Evolutionary conservation across 352 stramenopile species (phyloP), one percentile per base, ranked within the genome.

Genomic region (Phytophthora meadii): DNA sequence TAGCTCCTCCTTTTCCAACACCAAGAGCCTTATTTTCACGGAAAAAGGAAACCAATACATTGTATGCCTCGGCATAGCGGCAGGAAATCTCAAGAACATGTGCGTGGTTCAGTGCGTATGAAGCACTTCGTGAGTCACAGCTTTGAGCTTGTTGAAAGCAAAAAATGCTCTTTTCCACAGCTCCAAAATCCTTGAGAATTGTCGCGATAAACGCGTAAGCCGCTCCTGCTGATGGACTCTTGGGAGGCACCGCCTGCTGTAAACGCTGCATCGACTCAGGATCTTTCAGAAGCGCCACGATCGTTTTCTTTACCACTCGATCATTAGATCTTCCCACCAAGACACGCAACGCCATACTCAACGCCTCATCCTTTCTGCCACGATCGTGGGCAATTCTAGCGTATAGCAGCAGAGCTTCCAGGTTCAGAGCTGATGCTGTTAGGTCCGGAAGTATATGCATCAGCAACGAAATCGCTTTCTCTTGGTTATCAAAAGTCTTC

Each of bases 151-250:
- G 71, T 27, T 84, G 69, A 54, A 91, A 92, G 61, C 84, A 93
- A 14, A 19, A 32, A 11, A 90, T 70, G 28, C 73, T 79, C 4
- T 79, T 69, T 9, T 88, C 73, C 15, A 93, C 32, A 8, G 68
- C 84, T 0, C 86, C 63, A 60, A 79, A 84, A 41, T 94, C 86
- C 54, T 93, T 94, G 7, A 92, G 40, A 58, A 94, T 84, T 0
- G 84, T 92, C 4, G 81, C 86, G 4, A 90, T 79, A 56, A 89
- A 94, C 11, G 84, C 86, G 41, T 92, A 93, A 14, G 79, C 82
- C 3, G 81, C 74, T 24, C 81, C 86, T 9, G 84, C 79, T 10
- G 81, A 84, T 11, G 70, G 56, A 12, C 63, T 74, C 9, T 51
- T 66, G 4, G 70, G 62, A 1, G 82, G 79, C 1, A 92, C 53